Conservation (phyloP, 495 filamentous ascomycete genomes). For the Penicillium alfredii region DNA sequence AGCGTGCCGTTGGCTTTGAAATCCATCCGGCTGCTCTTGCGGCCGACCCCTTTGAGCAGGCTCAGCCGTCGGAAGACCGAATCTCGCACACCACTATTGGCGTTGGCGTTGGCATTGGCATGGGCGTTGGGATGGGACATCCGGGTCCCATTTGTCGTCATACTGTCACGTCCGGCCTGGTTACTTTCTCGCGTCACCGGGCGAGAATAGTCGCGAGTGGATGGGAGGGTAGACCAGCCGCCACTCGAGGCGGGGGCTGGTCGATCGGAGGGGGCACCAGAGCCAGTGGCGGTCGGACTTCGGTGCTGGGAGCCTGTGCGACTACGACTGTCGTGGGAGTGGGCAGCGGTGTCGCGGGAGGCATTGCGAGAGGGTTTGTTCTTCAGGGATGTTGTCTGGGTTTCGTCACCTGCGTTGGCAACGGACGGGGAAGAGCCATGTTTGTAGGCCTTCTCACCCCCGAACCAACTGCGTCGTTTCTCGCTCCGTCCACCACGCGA, state of each 20-base stretch:
- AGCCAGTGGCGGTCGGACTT: constrained; percentile 14
- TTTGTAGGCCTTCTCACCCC: constrained; percentile 32
- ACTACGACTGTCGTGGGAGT: constrained; percentile 33
- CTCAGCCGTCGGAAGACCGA: constrained; percentile 46
- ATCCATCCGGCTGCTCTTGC: constrained; percentile 41
- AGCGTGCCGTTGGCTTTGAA: constrained; percentile 32
- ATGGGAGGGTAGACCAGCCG: constrained; percentile 37
- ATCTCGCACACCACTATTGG: constrained; percentile 30
- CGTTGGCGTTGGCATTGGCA: constrained; percentile 9
- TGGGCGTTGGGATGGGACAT: no score
- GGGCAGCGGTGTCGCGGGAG: constrained; percentile 25
- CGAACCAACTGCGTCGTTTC: constrained; percentile 41
- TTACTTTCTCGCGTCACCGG: constrained; percentile 33
- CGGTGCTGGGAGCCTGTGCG: constrained; percentile 29
- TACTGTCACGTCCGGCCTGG: constrained; percentile 10
- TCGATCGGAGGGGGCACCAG: constrained; percentile 18
- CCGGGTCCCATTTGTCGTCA: constrained; percentile 3
- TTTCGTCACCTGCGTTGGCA: constrained; percentile 23
- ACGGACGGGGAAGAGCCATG: constrained; percentile 34
- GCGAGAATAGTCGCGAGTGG: constrained; percentile 34
- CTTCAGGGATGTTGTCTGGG: constrained; percentile 16
- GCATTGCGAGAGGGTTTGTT: constrained; percentile 27
- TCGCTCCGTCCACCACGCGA: constrained; percentile 33
- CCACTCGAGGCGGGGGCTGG: constrained; percentile 22
- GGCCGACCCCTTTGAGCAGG: constrained; percentile 40